These are phyloP conservation scores for Begonia masoniana DNA, from an alignment of 306 rosid species.

Conservation along the genomic window DNA sequence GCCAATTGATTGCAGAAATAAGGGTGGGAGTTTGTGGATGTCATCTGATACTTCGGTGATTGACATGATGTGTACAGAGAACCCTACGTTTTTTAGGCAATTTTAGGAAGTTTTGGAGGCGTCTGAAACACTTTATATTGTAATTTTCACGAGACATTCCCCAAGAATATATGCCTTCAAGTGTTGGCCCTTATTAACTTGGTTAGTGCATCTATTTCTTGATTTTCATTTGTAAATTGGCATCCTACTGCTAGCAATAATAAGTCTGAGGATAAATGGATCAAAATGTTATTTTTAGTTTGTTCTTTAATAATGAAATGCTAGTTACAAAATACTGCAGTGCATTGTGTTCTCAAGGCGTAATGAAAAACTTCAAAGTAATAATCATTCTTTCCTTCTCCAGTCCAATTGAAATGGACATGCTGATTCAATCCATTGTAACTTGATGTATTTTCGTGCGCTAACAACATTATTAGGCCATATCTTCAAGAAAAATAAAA, in stretches of 20 bases:
- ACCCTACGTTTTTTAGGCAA: too few species aligned
- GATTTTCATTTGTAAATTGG: constrained; percentile 29
- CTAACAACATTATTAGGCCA: too few species aligned
- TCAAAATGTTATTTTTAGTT: constrained; percentile 7
- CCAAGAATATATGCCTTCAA: constrained; percentile 80
- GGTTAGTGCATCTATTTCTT: constrained; percentile 91
- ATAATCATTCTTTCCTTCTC: too few species aligned
- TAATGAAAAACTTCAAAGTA: too few species aligned
- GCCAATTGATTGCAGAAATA: not conserved
- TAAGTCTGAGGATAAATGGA: constrained; percentile 12
- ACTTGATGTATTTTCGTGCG: too few species aligned
- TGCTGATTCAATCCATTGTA: too few species aligned
- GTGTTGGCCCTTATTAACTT: constrained; percentile 71
- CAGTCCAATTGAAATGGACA: too few species aligned
- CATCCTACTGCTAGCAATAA: constrained; percentile 20
- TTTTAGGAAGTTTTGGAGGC: constrained; percentile 70
- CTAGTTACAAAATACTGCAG: too few species aligned
- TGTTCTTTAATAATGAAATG: constrained; percentile 1
- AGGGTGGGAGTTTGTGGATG: not conserved
- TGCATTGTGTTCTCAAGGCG: too few species aligned
- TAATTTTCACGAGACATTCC: constrained; percentile 80
- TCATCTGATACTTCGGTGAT: constrained; percentile 20
- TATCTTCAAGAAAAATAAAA: too few species aligned
- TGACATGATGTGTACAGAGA: constrained; percentile 29
- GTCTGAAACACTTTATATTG: constrained; percentile 84